These are phyloP conservation scores for Sugiyamaella smithiae DNA, from an alignment of 805 yeast genomes.

Conservation along the genomic window DNA sequence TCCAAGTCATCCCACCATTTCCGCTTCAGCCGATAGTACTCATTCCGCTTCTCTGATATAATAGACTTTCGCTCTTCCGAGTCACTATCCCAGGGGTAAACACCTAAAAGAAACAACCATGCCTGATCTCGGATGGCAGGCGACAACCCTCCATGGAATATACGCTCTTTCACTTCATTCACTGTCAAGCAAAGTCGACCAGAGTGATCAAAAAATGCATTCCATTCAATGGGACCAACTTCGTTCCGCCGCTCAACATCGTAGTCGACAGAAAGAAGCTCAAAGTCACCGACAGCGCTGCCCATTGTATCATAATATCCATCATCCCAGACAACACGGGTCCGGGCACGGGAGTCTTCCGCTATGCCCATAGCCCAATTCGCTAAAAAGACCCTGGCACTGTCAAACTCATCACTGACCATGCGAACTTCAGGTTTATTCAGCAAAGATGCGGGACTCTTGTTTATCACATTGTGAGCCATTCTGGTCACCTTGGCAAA, in stretches of 20 bases:
- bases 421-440: constrained; percentile 75
- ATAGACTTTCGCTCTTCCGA: constrained; percentile 62
- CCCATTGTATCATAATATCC: constrained; percentile 30
- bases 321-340: constrained; percentile 38
- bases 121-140: constrained; percentile 64
- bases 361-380: constrained; percentile 96
- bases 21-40: constrained; percentile 61
- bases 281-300: constrained; percentile 38
- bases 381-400: constrained; percentile 87
- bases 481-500: constrained; percentile 71
- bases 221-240: constrained; percentile 76
- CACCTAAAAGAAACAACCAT: constrained; percentile 82
- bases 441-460: constrained; percentile 56
- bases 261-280: constrained; percentile 42
- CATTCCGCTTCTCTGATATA: constrained; percentile 51
- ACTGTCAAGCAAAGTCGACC: constrained; percentile 75
- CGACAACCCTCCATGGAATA: constrained; percentile 86
- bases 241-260: constrained; percentile 69
- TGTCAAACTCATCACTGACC: constrained; percentile 86
- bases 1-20: constrained; percentile 66
- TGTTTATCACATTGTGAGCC: constrained; percentile 58
- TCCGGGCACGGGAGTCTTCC: constrained; percentile 67
- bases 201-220: constrained; percentile 69
- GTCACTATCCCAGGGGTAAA: constrained; percentile 87
- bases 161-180: constrained; percentile 72